phyloP scores from a whole-genome alignment of 108 stramenopile genomes.

The Pseudonitzschia multiseries region DNA sequence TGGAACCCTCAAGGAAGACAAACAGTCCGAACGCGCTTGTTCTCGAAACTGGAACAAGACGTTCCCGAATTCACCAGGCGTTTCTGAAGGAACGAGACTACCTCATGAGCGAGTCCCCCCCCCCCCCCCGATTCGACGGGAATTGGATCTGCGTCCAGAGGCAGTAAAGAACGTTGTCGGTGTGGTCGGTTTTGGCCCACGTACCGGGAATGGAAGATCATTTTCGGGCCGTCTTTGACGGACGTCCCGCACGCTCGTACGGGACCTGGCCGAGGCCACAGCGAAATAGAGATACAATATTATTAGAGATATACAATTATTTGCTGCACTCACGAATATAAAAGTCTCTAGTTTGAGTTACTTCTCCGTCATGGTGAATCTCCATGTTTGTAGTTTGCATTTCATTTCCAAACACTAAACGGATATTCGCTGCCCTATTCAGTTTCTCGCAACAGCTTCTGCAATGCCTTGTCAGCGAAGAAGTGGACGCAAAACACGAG shows the following conservation, averaged over 20 bases:
- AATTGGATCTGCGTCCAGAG: slow-evolving; percentile 6
- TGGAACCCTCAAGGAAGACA: slow-evolving; percentile 39
- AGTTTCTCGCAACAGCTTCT: too few species aligned
- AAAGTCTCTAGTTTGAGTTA: too few species aligned
- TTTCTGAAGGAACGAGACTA: slow-evolving; percentile 43
- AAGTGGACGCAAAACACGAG: too few species aligned
- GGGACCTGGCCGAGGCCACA: neutral
- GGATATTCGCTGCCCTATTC: too few species aligned
- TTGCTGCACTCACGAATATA: too few species aligned
- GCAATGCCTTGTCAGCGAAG: too few species aligned
- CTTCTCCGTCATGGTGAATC: too few species aligned
- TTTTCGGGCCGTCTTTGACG: slow-evolving; percentile 25
- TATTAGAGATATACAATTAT: too few species aligned
- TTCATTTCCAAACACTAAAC: too few species aligned
- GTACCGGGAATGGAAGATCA: slow-evolving; percentile 31
- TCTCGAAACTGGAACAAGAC: slow-evolving; percentile 31
- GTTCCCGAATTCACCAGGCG: slow-evolving; percentile 44
- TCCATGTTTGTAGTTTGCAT: too few species aligned
- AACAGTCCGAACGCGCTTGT: slow-evolving; percentile 28
- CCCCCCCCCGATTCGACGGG: slow-evolving; percentile 26
- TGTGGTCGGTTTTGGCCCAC: slow-evolving; percentile 40
- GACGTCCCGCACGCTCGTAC: neutral
- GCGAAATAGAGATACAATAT: too few species aligned
- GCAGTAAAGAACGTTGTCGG: slow-evolving; percentile 27
- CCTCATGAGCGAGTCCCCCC: slow-evolving; percentile 40